These are phyloP conservation scores for Colletotrichum phormii DNA, from an alignment of 2,329 filamentous ascomycete genomes.

Conservation along the genomic window DNA sequence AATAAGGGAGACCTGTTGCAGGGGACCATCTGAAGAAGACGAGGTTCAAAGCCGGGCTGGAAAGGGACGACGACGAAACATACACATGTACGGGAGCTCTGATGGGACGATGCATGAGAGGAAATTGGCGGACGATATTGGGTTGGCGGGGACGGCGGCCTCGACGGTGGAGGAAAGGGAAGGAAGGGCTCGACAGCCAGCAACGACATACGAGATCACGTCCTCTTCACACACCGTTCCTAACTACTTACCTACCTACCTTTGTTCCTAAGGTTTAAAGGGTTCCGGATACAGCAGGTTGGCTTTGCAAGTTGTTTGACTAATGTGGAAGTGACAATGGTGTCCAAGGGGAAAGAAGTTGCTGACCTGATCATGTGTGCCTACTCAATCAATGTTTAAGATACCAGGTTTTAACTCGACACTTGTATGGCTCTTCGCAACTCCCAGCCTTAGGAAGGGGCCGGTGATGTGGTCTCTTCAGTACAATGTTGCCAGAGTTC, in stretches of 20 bases:
- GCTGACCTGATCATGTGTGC: neutral
- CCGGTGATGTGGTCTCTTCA: neutral
- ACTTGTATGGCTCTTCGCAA: neutral
- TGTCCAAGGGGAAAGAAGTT: slow-evolving; percentile 17
- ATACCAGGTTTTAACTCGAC: neutral
- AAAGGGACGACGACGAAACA: neutral
- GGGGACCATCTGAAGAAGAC: slow-evolving; percentile 3
- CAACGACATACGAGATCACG: slow-evolving; percentile 30
- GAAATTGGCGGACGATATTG: neutral
- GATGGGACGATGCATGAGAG: slow-evolving; percentile 18
- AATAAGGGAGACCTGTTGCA: slow-evolving; percentile 19
- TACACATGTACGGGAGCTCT: slow-evolving; percentile 19
- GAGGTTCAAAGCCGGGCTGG: neutral
- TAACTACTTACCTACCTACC: slow-evolving; percentile 21
- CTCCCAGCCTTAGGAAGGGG: neutral
- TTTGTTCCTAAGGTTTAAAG: slow-evolving; percentile 12
- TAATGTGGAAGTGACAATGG: slow-evolving; percentile 24
- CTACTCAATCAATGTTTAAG: slow-evolving; percentile 13
- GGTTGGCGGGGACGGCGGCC: slow-evolving; percentile 1
- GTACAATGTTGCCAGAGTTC: neutral
- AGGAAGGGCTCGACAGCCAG: neutral
- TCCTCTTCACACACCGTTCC: slow-evolving; percentile 24
- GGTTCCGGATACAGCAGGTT: slow-evolving; percentile 19
- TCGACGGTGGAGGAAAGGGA: neutral
- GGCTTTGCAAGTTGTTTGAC: slow-evolving; percentile 28